Evolutionary conservation across 306 rosid species (phyloP).

Genomic region (Cicer judaicum): DNA sequence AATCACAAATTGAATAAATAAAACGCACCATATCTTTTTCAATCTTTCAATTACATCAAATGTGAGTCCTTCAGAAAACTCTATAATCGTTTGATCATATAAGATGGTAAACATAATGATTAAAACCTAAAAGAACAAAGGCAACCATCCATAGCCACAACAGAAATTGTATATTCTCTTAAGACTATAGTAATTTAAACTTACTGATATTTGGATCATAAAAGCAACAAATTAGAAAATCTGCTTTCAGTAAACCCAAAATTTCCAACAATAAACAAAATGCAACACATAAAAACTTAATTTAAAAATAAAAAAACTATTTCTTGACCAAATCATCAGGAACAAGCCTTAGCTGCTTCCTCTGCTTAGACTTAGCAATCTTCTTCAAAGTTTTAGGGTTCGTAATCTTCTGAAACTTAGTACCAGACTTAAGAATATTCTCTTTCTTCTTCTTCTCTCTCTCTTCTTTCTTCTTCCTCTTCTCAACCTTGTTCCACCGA

Average conservation of each 20-base stretch:
- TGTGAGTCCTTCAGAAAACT: neutral
- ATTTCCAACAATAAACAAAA: neutral
- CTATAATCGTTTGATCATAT: neutral
- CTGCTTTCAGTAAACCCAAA: neutral
- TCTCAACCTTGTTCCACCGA: constrained; percentile 75
- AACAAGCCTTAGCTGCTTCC: constrained; percentile 75
- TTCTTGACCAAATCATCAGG: constrained; percentile 65
- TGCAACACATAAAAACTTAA: neutral
- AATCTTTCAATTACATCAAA: neutral
- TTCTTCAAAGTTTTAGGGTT: constrained; percentile 84
- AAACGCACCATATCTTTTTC: no score
- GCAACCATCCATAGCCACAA: neutral
- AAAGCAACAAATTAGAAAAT: neutral
- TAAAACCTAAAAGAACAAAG: neutral
- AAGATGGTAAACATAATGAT: neutral
- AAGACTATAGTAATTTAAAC: neutral
- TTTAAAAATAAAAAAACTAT: neutral
- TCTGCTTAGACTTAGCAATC: constrained; percentile 79
- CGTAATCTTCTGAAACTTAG: constrained; percentile 77
- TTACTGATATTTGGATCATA: neutral
- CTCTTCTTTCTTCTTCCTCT: constrained; percentile 82
- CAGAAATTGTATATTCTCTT: neutral
- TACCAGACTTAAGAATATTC: constrained; percentile 78
- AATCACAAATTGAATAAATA: no score
- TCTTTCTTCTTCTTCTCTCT: constrained; percentile 91